phyloP scores from a whole-genome alignment of 2,329 filamentous ascomycete genomes.

The Colletotrichum liaoningense region DNA sequence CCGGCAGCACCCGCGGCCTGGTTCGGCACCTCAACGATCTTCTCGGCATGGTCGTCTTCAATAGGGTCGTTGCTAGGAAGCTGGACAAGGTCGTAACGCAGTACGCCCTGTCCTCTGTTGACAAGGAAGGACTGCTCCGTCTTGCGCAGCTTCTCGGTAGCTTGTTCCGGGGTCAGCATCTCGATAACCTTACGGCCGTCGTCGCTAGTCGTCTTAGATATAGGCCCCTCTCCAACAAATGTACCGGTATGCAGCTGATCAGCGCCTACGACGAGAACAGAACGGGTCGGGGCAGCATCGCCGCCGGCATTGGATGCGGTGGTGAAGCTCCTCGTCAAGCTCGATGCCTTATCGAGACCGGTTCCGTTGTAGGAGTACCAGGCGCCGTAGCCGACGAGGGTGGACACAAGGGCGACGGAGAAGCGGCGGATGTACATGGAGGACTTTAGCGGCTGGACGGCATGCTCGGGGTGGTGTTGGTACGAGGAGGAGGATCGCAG shows the following conservation, averaged over 20 bases:
- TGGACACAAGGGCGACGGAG: slow-evolving; percentile 74
- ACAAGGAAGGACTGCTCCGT: slow-evolving; percentile 94
- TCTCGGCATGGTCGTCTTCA: slow-evolving; percentile 97
- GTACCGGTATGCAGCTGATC: slow-evolving; percentile 91
- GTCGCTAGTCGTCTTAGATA: slow-evolving; percentile 89
- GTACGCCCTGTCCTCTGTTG: slow-evolving; percentile 88
- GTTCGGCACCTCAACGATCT: slow-evolving; percentile 90
- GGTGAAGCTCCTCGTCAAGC: slow-evolving; percentile 55
- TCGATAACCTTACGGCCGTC: slow-evolving; percentile 88
- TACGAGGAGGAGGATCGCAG: slow-evolving; percentile 35
- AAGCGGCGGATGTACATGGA: slow-evolving; percentile 82
- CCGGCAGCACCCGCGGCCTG: slow-evolving; percentile 55
- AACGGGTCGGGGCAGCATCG: slow-evolving; percentile 65
- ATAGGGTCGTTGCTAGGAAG: slow-evolving; percentile 97
- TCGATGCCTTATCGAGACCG: slow-evolving; percentile 47
- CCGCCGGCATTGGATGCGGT: slow-evolving; percentile 46
- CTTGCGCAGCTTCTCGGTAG: slow-evolving; percentile 86
- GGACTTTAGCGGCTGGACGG: slow-evolving; percentile 66
- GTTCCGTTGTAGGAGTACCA: slow-evolving; percentile 77
- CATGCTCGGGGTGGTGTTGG: slow-evolving; percentile 46
- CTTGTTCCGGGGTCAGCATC: slow-evolving; percentile 96
- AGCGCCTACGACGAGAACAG: slow-evolving; percentile 87
- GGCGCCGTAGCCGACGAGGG: slow-evolving; percentile 79
- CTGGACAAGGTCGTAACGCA: slow-evolving; percentile 94
- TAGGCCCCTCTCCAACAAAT: slow-evolving; percentile 84